Evolutionary conservation across 768 basidiomycete species (phyloP).

Genomic region (Lyophyllum semitale): DNA sequence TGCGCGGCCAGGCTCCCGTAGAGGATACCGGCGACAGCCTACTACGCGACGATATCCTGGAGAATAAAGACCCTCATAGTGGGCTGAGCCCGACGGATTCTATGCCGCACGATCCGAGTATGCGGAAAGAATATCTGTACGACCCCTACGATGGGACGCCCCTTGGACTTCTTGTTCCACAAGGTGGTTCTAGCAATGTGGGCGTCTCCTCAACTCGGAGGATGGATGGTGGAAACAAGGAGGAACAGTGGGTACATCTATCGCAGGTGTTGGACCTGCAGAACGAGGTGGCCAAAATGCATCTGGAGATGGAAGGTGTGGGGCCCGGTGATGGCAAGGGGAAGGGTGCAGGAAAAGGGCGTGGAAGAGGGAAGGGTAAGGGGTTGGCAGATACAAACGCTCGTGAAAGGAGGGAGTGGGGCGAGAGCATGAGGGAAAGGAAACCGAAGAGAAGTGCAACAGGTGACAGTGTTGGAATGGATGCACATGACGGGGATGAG

Average conservation of each 20-base stretch:
- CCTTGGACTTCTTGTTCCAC: conserved; percentile 36
- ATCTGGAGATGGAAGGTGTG: conserved; percentile 74
- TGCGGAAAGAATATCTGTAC: conserved; percentile 22
- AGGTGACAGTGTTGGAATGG: conserved; percentile 21
- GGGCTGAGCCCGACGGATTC: background rate
- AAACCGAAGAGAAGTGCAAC: conserved; percentile 14
- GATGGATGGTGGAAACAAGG: conserved; percentile 33
- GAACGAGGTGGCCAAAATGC: conserved; percentile 70
- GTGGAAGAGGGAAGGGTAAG: conserved; percentile 25
- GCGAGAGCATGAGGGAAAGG: conserved; percentile 4
- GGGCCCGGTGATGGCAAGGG: conserved; percentile 36
- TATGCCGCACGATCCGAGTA: conserved; percentile 5
- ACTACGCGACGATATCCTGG: conserved; percentile 2
- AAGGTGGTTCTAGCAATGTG: conserved; percentile 9
- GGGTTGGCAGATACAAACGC: conserved; percentile 2
- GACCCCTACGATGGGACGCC: conserved; percentile 53
- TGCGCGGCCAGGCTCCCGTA: conserved; percentile 36
- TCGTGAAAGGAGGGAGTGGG: conserved; percentile 9
- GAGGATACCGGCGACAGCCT: conserved; percentile 13
- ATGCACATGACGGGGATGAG: conserved; percentile 45
- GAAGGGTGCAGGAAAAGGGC: conserved; percentile 38
- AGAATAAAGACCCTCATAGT: background rate
- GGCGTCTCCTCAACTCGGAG: conserved; percentile 1
- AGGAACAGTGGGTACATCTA: conserved; percentile 68
- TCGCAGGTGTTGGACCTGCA: conserved; percentile 72